Percentiles rank a stretch among this genome's conserved stretches.
These are phyloP conservation scores for Aegilops speltoides DNA, from an alignment of 176 grass and related monocot species.

Conservation along the genomic window DNA sequence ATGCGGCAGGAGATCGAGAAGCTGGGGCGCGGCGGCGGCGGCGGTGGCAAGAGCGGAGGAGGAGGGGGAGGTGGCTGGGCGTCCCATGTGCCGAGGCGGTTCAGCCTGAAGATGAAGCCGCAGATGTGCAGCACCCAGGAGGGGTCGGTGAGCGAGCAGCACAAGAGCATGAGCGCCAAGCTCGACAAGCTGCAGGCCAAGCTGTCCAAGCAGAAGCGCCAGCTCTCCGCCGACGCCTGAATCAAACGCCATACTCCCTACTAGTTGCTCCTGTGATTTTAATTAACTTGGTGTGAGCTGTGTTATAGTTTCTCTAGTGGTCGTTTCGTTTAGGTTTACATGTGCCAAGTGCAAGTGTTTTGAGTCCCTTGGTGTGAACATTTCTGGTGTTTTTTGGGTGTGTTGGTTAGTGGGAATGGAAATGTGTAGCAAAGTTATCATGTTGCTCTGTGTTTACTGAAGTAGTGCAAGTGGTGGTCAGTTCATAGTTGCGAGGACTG, in stretches of 20 bases:
- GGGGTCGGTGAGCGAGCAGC: constrained; percentile 64
- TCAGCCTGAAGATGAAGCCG: constrained; percentile 63
- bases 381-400: constrained; percentile 10
- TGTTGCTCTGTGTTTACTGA: constrained; percentile 16
- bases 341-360: constrained; percentile 2
- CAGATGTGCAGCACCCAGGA: constrained; percentile 90
- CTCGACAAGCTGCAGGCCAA: constrained; percentile 78
- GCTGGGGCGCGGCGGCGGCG: constrained; percentile 51
- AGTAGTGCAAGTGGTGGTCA: constrained; percentile 6
- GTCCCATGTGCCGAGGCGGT: constrained; percentile 47
- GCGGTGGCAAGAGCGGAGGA: background rate
- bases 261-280: constrained; percentile 15
- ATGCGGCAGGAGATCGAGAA: constrained; percentile 90
- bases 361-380: background rate
- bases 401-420: background rate
- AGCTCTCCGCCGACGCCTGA: constrained; percentile 48
- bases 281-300: constrained; percentile 18
- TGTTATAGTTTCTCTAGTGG: constrained; percentile 8
- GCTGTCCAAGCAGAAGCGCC: constrained; percentile 73
- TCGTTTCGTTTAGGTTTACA: constrained; percentile 12
- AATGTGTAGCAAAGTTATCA: constrained; percentile 21
- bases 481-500: background rate
- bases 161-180: constrained; percentile 60
- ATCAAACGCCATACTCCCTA: background rate
- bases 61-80: constrained; percentile 40